Evolutionary conservation across 257 asterid genomes (phyloP).

Genomic region (Leonotis leonurus): DNA sequence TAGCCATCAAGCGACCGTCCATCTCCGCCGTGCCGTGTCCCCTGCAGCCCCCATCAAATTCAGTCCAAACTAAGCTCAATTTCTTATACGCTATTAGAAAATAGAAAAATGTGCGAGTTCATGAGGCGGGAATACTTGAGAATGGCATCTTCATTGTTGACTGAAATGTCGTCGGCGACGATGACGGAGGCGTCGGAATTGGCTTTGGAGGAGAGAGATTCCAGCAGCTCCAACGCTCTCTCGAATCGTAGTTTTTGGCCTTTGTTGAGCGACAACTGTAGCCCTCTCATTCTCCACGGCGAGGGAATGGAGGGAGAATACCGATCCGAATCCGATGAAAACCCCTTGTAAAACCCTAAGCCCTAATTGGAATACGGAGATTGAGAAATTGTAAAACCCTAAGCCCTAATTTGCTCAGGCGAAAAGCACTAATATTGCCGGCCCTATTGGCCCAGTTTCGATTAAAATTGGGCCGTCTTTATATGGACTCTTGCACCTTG

Average conservation of each 20-base stretch:
- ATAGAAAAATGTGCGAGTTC: background rate
- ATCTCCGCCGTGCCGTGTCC: constrained; percentile 89
- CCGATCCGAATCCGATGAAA: background rate
- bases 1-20: constrained; percentile 64
- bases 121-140: constrained; percentile 48
- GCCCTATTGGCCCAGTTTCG: background rate
- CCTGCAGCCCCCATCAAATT: constrained; percentile 36
- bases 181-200: constrained; percentile 76
- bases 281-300: constrained; percentile 47
- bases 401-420: no score
- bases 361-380: background rate
- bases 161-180: constrained; percentile 76
- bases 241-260: constrained; percentile 65
- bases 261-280: constrained; percentile 54
- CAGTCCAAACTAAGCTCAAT: background rate
- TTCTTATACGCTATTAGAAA: background rate
- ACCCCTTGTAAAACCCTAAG: constrained; percentile 35
- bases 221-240: constrained; percentile 53
- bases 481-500: background rate
- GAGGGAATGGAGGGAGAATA: background rate
- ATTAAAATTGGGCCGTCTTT: background rate
- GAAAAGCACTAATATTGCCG: no score
- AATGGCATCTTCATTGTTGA: constrained; percentile 75
- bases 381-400: no score
- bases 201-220: constrained; percentile 53